Percentiles rank a stretch among this genome's conserved stretches.
Conservation (phyloP, 768 basidiomycete genomes). For the Tephrocybe rancida region DNA sequence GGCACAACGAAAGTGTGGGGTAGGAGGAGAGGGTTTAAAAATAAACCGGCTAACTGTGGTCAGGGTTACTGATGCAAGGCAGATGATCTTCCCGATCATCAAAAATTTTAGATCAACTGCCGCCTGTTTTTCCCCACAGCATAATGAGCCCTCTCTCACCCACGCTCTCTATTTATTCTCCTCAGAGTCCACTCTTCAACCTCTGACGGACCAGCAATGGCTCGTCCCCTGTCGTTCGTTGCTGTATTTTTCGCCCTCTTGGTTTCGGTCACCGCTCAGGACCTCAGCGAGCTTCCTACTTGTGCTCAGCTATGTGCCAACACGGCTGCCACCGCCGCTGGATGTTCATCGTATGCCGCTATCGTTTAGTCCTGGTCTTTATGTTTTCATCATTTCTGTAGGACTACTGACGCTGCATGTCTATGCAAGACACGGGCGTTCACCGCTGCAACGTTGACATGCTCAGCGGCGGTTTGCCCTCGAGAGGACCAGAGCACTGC, state of each 20-base stretch:
- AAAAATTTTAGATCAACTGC: not conserved
- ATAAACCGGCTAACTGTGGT: not conserved
- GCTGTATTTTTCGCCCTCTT: not conserved
- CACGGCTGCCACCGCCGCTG: not conserved
- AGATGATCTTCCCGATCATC: not conserved
- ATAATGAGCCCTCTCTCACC: not conserved
- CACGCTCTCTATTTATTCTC: not conserved
- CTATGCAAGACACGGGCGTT: not conserved
- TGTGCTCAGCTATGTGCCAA: slow-evolving; percentile 5
- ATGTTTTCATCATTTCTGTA: too few species aligned
- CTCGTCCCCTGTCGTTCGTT: slow-evolving; percentile 8
- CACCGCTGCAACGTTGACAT: not conserved
- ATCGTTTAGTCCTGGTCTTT: too few species aligned
- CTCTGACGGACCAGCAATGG: not conserved
- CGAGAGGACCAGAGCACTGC: slow-evolving; percentile 3
- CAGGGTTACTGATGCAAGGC: not conserved
- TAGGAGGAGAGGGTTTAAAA: not conserved
- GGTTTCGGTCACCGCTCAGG: not conserved
- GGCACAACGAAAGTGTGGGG: too few species aligned
- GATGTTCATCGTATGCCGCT: not conserved
- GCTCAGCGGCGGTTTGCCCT: not conserved
- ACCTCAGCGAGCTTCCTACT: not conserved
- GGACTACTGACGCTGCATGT: slow-evolving; percentile 2
- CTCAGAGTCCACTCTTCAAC: not conserved
- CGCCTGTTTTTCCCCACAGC: not conserved